Evolutionary conservation across 2,329 filamentous ascomycete genomes (phyloP).

Genomic region (Lasiodiplodia sp.): DNA sequence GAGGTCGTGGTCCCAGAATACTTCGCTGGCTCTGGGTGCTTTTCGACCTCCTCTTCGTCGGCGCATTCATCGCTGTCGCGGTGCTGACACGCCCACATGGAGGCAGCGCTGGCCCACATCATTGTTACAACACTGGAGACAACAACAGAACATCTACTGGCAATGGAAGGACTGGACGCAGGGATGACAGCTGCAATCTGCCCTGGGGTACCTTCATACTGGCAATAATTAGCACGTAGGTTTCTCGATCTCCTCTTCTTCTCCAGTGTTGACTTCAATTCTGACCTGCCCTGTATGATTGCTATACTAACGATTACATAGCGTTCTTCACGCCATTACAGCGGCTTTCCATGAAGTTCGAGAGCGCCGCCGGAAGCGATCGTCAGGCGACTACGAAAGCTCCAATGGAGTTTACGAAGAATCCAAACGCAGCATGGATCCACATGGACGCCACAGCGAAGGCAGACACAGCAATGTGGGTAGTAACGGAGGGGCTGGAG

Average conservation of each 20-base stretch:
- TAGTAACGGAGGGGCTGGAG: not conserved
- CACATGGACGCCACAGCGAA: not conserved
- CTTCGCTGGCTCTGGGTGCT: conserved; percentile 52
- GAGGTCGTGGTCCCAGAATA: conserved; percentile 39
- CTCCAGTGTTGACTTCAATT: not conserved
- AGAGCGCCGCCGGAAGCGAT: conserved; percentile 34
- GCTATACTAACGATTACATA: conserved; percentile 30
- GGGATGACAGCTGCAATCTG: conserved; percentile 46
- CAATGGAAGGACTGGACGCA: conserved; percentile 33
- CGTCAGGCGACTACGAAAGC: not conserved
- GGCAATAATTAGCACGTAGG: conserved; percentile 56
- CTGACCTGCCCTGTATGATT: not conserved
- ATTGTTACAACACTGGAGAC: conserved; percentile 37
- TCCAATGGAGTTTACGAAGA: not conserved
- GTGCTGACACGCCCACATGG: conserved; percentile 50
- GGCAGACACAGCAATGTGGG: not conserved
- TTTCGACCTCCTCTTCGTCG: conserved; percentile 41
- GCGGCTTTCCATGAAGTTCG: conserved; percentile 51
- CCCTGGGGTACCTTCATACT: conserved; percentile 54
- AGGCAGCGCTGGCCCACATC: conserved; percentile 43
- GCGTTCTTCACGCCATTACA: conserved; percentile 52
- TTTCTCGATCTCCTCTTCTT: conserved; percentile 27
- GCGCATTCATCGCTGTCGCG: conserved; percentile 51
- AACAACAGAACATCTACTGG: conserved; percentile 22
- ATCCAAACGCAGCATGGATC: conserved; percentile 1